Conservation (phyloP, 2,329 filamentous ascomycete genomes). For the Daldinia sp. region DNA sequence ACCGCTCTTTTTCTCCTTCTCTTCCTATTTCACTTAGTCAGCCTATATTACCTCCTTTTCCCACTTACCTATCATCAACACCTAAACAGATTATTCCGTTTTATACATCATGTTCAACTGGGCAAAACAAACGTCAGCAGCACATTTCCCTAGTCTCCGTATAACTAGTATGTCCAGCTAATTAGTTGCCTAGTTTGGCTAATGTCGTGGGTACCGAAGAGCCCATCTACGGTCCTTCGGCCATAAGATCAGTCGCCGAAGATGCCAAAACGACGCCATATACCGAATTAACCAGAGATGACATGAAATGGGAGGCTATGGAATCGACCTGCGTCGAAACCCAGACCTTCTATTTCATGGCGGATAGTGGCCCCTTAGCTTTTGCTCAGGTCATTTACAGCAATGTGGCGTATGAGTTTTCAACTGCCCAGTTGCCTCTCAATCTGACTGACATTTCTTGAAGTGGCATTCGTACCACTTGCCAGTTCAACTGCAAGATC, state of each 20-base stretch:
- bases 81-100: conserved; percentile 2
- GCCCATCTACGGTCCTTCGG: conserved; percentile 90
- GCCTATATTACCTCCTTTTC: conserved; percentile 9
- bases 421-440: conserved; percentile 15
- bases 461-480: conserved; percentile 88
- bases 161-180: conserved; percentile 38
- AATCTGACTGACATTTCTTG: conserved; percentile 35
- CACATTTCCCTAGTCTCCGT: conserved; percentile 34
- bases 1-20: conserved; percentile 30
- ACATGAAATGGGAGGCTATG: conserved; percentile 83
- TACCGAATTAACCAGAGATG: conserved; percentile 78
- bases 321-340: conserved; percentile 92
- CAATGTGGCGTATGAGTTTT: conserved; percentile 81
- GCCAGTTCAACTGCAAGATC: conserved; percentile 94
- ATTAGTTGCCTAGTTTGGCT: conserved; percentile 60
- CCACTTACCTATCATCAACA: conserved; percentile 28
- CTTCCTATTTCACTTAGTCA: conserved; percentile 6
- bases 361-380: conserved; percentile 78
- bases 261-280: conserved; percentile 81
- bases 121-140: conserved; percentile 85
- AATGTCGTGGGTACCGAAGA: conserved; percentile 95
- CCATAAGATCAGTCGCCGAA: conserved; percentile 84
- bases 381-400: conserved; percentile 96
- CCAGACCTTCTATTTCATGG: conserved; percentile 89
- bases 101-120: conserved; percentile 81